Percentiles rank a stretch among this genome's conserved stretches.
phyloP scores from a whole-genome alignment of 2,329 filamentous ascomycete species.

The Fusarium fracticaudum region DNA sequence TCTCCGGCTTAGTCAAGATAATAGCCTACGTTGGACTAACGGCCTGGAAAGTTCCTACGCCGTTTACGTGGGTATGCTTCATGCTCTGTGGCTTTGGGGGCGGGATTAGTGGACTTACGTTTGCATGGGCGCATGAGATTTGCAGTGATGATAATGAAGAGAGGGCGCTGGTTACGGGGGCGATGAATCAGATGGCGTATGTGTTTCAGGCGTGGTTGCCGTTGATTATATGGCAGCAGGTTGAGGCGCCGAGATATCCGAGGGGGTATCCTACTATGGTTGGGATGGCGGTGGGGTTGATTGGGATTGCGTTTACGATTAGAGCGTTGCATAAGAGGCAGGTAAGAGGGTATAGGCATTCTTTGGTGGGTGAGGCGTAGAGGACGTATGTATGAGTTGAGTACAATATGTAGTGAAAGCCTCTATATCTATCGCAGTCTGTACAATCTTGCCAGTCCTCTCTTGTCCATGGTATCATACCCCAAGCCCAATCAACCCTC shows the following conservation, averaged over 20 bases:
- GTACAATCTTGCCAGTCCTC: background rate
- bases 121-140: slow-evolving; percentile 63
- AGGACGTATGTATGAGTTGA: background rate
- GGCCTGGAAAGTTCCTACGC: slow-evolving; percentile 56
- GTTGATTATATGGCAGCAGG: slow-evolving; percentile 72
- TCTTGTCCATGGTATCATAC: background rate
- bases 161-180: slow-evolving; percentile 70
- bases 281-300: slow-evolving; percentile 59
- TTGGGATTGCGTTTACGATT: slow-evolving; percentile 60
- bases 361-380: background rate
- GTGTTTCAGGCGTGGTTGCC: slow-evolving; percentile 77
- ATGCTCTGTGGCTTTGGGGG: slow-evolving; percentile 63
- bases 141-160: slow-evolving; percentile 68
- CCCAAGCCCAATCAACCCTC: fast-evolving
- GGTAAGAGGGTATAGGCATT: background rate
- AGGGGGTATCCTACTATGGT: slow-evolving; percentile 69
- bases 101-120: slow-evolving; percentile 57
- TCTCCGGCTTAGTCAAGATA: slow-evolving; percentile 58
- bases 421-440: background rate
- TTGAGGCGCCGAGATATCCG: slow-evolving; percentile 68
- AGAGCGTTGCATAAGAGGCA: slow-evolving; percentile 39
- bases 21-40: slow-evolving; percentile 53
- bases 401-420: background rate
- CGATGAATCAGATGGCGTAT: slow-evolving; percentile 78
- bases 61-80: slow-evolving; percentile 72